phyloP scores from a whole-genome alignment of 257 asterid species.

The Solanum clarkiae region DNA sequence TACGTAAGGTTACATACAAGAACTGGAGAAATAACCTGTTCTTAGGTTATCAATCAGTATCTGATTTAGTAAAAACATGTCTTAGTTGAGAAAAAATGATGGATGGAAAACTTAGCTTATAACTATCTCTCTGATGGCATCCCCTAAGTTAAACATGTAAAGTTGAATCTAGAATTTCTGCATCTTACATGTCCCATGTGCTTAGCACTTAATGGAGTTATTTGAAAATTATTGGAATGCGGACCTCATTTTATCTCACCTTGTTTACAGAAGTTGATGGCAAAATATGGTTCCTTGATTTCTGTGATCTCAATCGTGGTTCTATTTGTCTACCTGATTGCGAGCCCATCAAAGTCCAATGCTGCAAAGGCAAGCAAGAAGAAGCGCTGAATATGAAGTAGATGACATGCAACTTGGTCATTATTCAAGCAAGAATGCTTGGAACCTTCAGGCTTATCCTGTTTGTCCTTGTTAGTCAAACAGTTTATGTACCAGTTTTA shows the following conservation, averaged over 20 bases:
- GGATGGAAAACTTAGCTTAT: not conserved
- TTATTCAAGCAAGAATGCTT: not conserved
- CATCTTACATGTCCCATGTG: not conserved
- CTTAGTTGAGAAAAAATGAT: not conserved
- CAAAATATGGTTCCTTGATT: constrained; percentile 75
- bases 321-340: constrained; percentile 38
- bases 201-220: not conserved
- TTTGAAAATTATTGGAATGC: not conserved
- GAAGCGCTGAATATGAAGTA: constrained; percentile 25
- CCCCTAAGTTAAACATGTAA: not conserved
- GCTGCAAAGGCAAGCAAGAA: constrained; percentile 41
- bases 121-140: not conserved
- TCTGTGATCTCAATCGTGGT: constrained; percentile 63
- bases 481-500: not conserved
- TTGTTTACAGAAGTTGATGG: constrained; percentile 57
- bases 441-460: not conserved
- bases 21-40: not conserved
- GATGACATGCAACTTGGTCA: not conserved
- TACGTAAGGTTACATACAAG: not conserved
- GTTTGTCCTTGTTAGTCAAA: not conserved
- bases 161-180: not conserved
- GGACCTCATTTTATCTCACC: not conserved
- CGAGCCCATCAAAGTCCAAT: constrained; percentile 61
- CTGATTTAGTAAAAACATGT: not conserved
- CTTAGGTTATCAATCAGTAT: not conserved